These are phyloP conservation scores for Cercophora sp. DNA, from an alignment of 495 filamentous ascomycete species.

Conservation along the genomic window DNA sequence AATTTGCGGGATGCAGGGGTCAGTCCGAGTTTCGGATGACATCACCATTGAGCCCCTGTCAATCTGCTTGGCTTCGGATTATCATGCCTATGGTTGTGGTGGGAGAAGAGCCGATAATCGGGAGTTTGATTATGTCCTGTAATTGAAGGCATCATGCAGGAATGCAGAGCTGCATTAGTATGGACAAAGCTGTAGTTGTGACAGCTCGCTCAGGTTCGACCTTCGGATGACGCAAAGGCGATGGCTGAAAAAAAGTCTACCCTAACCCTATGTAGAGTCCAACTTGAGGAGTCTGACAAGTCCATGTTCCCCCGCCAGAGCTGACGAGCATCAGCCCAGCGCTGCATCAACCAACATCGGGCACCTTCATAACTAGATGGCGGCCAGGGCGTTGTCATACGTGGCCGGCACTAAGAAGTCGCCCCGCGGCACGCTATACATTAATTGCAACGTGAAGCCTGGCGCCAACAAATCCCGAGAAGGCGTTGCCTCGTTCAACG, in stretches of 20 bases:
- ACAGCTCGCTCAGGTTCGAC: no score
- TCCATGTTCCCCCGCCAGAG: no score
- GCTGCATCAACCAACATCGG: no score
- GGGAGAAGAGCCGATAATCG: no score
- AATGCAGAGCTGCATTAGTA: not conserved
- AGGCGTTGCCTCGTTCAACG: slow-evolving; percentile 51
- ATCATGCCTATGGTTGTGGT: no score
- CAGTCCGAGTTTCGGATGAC: slow-evolving; percentile 11
- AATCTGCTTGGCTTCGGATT: no score
- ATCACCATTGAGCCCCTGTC: slow-evolving; percentile 7
- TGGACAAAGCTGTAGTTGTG: not conserved
- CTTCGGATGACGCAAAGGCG: no score
- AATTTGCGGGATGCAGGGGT: not conserved
- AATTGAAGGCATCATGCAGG: not conserved
- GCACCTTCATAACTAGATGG: no score
- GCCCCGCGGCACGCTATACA: slow-evolving; percentile 36
- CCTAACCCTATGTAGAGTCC: not conserved
- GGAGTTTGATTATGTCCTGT: not conserved
- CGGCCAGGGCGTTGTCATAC: slow-evolving; percentile 23
- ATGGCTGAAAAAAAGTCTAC: no score
- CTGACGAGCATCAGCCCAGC: no score
- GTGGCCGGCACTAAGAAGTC: slow-evolving; percentile 33
- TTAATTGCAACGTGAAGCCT: slow-evolving; percentile 61
- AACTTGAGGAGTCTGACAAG: no score
- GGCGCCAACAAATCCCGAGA: slow-evolving; percentile 58